Conservation (phyloP, 2,329 filamentous ascomycete species). For the Pseudocercospora musae region DNA sequence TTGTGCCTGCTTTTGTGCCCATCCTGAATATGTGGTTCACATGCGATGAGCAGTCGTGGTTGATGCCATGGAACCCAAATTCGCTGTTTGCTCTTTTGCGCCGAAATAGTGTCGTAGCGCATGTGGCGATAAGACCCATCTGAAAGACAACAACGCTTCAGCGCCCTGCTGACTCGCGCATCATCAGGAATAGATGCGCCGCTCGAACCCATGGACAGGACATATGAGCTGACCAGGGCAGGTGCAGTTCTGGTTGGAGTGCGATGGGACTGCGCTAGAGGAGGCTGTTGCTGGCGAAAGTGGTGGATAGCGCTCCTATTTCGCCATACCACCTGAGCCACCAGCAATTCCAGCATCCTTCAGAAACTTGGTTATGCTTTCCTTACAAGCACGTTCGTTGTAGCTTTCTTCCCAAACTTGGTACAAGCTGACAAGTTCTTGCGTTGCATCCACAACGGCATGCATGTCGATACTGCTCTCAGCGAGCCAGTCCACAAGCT, state of each 20-base stretch:
- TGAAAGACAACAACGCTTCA: no score
- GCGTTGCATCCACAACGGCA: slow-evolving; percentile 81
- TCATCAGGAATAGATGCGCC: no score
- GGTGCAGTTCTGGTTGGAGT: no score
- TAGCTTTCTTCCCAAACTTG: slow-evolving; percentile 67
- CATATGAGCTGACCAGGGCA: no score
- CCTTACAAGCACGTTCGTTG: slow-evolving; percentile 62
- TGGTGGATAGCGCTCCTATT: neutral
- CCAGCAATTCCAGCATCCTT: slow-evolving; percentile 48
- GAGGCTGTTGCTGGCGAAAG: no score
- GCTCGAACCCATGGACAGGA: no score
- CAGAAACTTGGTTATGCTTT: slow-evolving; percentile 60
- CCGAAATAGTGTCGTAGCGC: no score
- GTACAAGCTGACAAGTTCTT: slow-evolving; percentile 88
- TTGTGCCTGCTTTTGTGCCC: slow-evolving; percentile 17
- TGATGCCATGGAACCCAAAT: slow-evolving; percentile 16
- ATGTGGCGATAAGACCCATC: no score
- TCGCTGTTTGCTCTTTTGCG: no score
- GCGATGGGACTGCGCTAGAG: no score
- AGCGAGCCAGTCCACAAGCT: slow-evolving; percentile 74
- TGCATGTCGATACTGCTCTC: slow-evolving; percentile 83
- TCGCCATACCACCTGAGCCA: slow-evolving; percentile 8
- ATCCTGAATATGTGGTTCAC: slow-evolving; percentile 20
- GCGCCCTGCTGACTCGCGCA: no score
- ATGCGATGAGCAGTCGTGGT: slow-evolving; percentile 16